Percentiles rank a stretch among this genome's conserved stretches.
These are phyloP conservation scores for Triglochin maritima DNA, from an alignment of 106 monocot genomes.

Conservation along the genomic window DNA sequence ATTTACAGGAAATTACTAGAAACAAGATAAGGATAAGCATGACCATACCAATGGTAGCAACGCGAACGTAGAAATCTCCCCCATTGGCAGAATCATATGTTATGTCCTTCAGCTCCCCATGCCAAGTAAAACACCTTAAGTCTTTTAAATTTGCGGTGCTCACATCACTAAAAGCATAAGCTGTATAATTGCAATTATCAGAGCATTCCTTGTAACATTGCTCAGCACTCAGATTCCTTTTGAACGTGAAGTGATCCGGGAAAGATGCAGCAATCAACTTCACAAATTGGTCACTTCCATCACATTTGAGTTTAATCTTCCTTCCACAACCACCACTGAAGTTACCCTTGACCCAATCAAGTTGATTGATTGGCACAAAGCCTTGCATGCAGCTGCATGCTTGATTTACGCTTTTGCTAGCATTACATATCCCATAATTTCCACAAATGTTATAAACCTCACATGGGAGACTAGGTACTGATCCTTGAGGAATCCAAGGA, in stretches of 20 bases:
- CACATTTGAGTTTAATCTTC: neutral
- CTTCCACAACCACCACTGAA: conserved; percentile 3
- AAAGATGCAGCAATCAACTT: neutral
- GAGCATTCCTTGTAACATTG: conserved; percentile 4
- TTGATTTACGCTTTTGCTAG: neutral
- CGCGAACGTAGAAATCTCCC: conserved; percentile 5
- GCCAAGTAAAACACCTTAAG: conserved; percentile 3
- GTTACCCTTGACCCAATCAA: conserved; percentile 5
- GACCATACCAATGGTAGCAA: neutral
- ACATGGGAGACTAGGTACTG: too few relatives aligned
- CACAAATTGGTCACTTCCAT: neutral
- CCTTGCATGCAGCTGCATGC: conserved; percentile 1
- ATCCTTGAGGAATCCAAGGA: too few relatives aligned
- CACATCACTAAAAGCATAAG: neutral
- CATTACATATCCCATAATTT: too few relatives aligned
- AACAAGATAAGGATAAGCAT: neutral
- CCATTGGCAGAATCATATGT: neutral
- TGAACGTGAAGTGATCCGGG: neutral
- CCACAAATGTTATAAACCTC: too few relatives aligned
- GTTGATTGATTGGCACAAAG: neutral
- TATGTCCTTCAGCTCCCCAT: conserved; percentile 1
- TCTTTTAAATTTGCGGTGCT: neutral
- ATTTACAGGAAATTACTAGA: neutral
- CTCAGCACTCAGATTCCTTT: neutral
- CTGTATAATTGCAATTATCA: neutral